phyloP scores from a whole-genome alignment of 768 basidiomycete genomes.

The Agrocybe praecox region DNA sequence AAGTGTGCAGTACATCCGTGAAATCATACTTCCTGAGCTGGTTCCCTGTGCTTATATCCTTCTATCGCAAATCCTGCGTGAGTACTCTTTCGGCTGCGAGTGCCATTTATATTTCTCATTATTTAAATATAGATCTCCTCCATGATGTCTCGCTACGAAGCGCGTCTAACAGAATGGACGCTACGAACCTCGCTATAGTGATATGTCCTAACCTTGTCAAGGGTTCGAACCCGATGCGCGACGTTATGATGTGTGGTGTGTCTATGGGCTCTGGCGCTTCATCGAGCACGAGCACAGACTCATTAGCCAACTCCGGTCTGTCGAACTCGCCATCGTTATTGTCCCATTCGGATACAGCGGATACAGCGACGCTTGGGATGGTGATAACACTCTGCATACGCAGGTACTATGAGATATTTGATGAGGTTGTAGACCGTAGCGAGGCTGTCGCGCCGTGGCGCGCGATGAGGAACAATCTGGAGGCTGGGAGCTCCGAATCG shows the following conservation, averaged over 20 bases:
- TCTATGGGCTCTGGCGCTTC: constrained; percentile 35
- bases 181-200: constrained; percentile 80
- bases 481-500: constrained; percentile 22
- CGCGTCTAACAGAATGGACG: constrained; percentile 76
- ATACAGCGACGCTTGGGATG: constrained; percentile 66
- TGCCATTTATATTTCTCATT: constrained; percentile 5
- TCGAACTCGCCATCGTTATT: constrained; percentile 25
- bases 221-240: constrained; percentile 64
- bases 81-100: constrained; percentile 22
- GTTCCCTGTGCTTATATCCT: constrained; percentile 74
- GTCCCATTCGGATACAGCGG: constrained; percentile 30
- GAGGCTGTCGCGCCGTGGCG: constrained; percentile 52
- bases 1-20: constrained; percentile 66
- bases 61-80: constrained; percentile 68
- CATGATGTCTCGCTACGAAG: constrained; percentile 78
- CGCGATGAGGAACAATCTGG: constrained; percentile 24
- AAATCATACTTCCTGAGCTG: constrained; percentile 67
- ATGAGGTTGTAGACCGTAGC: constrained; percentile 73
- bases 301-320: constrained; percentile 3
- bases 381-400: constrained; percentile 79
- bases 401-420: constrained; percentile 85
- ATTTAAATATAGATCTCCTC: constrained; percentile 57
- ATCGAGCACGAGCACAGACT: constrained; percentile 4
- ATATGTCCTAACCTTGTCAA: constrained; percentile 80
- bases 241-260: constrained; percentile 75